Evolutionary conservation across 176 grass and related monocot species (phyloP).

Genomic region (Oryza glumipatula): DNA sequence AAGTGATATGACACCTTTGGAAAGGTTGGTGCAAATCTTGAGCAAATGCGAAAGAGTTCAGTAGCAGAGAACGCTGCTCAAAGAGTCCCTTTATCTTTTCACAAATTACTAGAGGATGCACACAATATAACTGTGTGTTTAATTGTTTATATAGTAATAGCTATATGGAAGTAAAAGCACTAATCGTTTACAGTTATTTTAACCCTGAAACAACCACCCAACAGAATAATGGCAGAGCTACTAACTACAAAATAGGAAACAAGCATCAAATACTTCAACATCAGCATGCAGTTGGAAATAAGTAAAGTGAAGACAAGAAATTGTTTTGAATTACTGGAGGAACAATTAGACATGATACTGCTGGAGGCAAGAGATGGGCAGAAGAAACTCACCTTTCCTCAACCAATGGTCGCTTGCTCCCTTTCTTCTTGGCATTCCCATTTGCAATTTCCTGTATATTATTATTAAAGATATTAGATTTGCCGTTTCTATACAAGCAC

Average conservation of each 20-base stretch:
- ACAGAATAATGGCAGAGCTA: not conserved
- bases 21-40: not conserved
- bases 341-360: not conserved
- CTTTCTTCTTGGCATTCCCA: slow-evolving; percentile 78
- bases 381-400: slow-evolving; percentile 74
- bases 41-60: slow-evolving; percentile 5
- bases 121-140: not conserved
- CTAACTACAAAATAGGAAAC: not conserved
- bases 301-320: not conserved
- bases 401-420: slow-evolving; percentile 73
- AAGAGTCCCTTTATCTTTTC: not conserved
- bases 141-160: not conserved
- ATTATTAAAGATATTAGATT: slow-evolving; percentile 44
- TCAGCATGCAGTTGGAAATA: not conserved
- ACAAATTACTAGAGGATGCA: not conserved
- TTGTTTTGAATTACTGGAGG: not conserved
- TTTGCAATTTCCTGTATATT: slow-evolving; percentile 62
- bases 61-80: not conserved
- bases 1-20: not conserved
- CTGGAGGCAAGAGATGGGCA: slow-evolving; percentile 4
- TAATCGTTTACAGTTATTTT: not conserved
- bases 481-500: slow-evolving; percentile 8
- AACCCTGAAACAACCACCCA: not conserved
- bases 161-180: not conserved
- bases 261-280: not conserved